Evolutionary conservation across 2,329 filamentous ascomycete genomes (phyloP).

Genomic region (Phialemonium atrogriseum): DNA sequence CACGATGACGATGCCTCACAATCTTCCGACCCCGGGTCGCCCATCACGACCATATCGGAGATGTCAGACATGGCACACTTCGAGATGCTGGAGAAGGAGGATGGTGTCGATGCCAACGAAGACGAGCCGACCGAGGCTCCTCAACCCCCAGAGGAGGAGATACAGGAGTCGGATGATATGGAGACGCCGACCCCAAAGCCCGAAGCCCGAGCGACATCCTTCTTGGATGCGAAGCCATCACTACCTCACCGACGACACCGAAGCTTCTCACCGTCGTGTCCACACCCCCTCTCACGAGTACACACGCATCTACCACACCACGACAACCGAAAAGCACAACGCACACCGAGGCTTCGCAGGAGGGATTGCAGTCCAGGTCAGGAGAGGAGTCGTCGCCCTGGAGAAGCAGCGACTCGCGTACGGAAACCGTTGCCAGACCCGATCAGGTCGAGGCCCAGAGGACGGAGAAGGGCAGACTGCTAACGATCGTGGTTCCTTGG

Average conservation of each 20-base stretch:
- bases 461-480: slow-evolving; percentile 28
- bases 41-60: slow-evolving; percentile 36
- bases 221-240: slow-evolving; percentile 16
- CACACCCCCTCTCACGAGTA: slow-evolving; percentile 20
- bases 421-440: slow-evolving; percentile 36
- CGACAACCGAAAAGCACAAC: slow-evolving; percentile 23
- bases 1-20: slow-evolving; percentile 35
- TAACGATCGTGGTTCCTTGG: slow-evolving; percentile 19
- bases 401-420: slow-evolving; percentile 36
- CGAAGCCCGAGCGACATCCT: slow-evolving; percentile 11
- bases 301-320: slow-evolving; percentile 12
- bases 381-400: slow-evolving; percentile 33
- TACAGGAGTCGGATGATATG: slow-evolving; percentile 13
- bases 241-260: slow-evolving; percentile 22
- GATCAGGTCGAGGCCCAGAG: slow-evolving; percentile 29
- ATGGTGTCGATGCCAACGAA: slow-evolving; percentile 6
- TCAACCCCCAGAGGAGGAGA: slow-evolving; percentile 5
- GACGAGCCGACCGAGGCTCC: slow-evolving; percentile 2
- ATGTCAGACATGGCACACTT: slow-evolving; percentile 26
- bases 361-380: slow-evolving; percentile 25
- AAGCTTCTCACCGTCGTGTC: slow-evolving; percentile 18
- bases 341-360: slow-evolving; percentile 17
- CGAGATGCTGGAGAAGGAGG: slow-evolving; percentile 2
- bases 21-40: slow-evolving; percentile 34
- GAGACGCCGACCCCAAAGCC: slow-evolving; percentile 18